Evolutionary conservation across 179 eudicot genomes (phyloP).

Genomic region (Patellifolia procumbens): DNA sequence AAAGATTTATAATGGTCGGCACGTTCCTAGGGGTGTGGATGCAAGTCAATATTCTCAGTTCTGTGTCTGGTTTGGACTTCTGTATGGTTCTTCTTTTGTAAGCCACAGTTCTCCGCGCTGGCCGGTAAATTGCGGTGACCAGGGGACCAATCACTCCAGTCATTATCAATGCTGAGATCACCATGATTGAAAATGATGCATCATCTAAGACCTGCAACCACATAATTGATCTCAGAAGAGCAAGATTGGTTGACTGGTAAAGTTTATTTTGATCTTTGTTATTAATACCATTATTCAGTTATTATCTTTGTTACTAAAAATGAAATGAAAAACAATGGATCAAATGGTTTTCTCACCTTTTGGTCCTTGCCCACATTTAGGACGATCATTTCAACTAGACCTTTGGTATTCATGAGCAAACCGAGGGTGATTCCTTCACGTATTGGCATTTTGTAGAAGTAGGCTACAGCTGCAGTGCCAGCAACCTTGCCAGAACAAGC

Average conservation of each 20-base stretch:
- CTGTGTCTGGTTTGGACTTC: conserved; percentile 42
- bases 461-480: conserved; percentile 39
- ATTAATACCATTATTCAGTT: not conserved
- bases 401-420: conserved; percentile 61
- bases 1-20: conserved; percentile 57
- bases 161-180: conserved; percentile 51
- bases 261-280: not conserved
- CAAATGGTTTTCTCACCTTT: conserved; percentile 30
- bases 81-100: conserved; percentile 63
- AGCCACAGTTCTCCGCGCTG: conserved; percentile 42
- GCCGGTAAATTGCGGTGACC: conserved; percentile 38
- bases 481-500: conserved; percentile 46
- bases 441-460: conserved; percentile 39
- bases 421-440: conserved; percentile 61
- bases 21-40: conserved; percentile 56
- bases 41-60: conserved; percentile 53
- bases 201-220: conserved; percentile 50
- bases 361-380: conserved; percentile 51
- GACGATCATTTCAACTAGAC: conserved; percentile 52
- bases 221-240: not conserved
- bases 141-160: conserved; percentile 51
- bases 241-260: not conserved
- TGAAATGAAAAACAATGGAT: not conserved
- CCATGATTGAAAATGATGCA: conserved; percentile 47
- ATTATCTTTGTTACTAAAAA: not conserved